phyloP scores from a whole-genome alignment of 176 grass and related monocot species.

The Themeda triandra region DNA sequence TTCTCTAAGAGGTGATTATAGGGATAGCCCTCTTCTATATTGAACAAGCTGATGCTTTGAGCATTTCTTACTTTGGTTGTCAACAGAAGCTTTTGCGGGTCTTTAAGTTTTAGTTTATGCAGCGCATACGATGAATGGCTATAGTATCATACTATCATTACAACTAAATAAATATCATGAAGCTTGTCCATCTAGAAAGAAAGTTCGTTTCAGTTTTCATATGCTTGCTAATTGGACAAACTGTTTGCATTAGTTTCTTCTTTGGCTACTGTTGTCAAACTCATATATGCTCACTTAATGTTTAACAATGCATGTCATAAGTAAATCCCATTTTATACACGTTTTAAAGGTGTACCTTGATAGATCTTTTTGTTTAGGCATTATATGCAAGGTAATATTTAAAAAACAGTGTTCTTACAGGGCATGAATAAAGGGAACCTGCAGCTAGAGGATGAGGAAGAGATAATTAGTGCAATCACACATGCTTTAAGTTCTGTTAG shows the following conservation, averaged over 20 bases:
- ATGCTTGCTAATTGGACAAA: not conserved
- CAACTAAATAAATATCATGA: not conserved
- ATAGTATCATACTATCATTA: too few species aligned
- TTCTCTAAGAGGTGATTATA: not conserved
- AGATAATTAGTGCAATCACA: slow-evolving; percentile 73
- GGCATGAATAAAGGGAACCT: slow-evolving; percentile 67
- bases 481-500: slow-evolving; percentile 64
- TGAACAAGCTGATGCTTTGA: not conserved
- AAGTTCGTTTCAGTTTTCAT: not conserved
- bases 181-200: not conserved
- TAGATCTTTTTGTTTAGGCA: not conserved
- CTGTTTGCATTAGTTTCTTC: not conserved
- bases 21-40: not conserved
- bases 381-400: slow-evolving; percentile 32
- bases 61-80: not conserved
- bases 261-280: not conserved
- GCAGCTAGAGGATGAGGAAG: slow-evolving; percentile 80
- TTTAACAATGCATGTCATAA: not conserved
- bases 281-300: not conserved
- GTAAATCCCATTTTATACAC: not conserved
- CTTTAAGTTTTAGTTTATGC: not conserved
- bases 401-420: slow-evolving; percentile 48
- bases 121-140: not conserved
- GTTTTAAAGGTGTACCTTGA: not conserved
- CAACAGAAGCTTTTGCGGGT: not conserved